Conservation (phyloP, 805 yeast species). For the Wickerhamiella alocasiicola region DNA sequence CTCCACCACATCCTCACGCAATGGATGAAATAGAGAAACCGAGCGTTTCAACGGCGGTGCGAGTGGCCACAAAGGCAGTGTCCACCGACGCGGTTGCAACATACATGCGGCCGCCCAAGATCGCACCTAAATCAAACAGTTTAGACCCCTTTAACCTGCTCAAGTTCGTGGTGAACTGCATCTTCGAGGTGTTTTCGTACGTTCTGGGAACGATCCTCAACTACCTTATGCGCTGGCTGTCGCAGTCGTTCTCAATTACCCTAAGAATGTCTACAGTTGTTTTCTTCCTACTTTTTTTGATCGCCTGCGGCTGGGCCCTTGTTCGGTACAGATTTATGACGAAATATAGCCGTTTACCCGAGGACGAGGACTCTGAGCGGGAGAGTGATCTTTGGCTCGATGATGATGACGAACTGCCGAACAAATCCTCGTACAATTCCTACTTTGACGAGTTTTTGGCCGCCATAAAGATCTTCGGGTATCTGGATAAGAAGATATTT, state of each 20-base stretch:
- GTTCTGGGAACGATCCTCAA: background rate
- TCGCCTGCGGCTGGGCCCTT: slow-evolving; percentile 33
- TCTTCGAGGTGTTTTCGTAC: slow-evolving; percentile 19
- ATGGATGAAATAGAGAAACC: too few relatives aligned
- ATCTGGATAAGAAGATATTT: slow-evolving; percentile 77
- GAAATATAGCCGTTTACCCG: slow-evolving; percentile 44
- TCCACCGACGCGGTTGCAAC: too few relatives aligned
- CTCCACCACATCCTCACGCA: too few relatives aligned
- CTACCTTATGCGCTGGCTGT: slow-evolving; percentile 13
- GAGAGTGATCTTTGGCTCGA: slow-evolving; percentile 36
- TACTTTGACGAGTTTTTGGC: slow-evolving; percentile 79
- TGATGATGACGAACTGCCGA: slow-evolving; percentile 20
- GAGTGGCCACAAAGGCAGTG: too few relatives aligned
- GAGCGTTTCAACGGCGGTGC: too few relatives aligned
- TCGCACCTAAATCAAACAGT: too few relatives aligned
- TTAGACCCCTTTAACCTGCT: slow-evolving; percentile 8
- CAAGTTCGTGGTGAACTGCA: slow-evolving; percentile 15
- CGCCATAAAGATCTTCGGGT: slow-evolving; percentile 90
- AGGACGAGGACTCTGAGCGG: slow-evolving; percentile 26
- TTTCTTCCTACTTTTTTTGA: slow-evolving; percentile 21
- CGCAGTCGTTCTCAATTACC: slow-evolving; percentile 9
- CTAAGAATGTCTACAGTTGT: slow-evolving; percentile 18
- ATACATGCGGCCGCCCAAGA: too few relatives aligned
- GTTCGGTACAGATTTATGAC: slow-evolving; percentile 55
- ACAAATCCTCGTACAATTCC: slow-evolving; percentile 40